A percentile compares a stretch with the other conserved stretches of the same genome.
These are phyloP conservation scores for Ophiobolus disseminans DNA, from an alignment of 2,329 filamentous ascomycete genomes.

Conservation along the genomic window DNA sequence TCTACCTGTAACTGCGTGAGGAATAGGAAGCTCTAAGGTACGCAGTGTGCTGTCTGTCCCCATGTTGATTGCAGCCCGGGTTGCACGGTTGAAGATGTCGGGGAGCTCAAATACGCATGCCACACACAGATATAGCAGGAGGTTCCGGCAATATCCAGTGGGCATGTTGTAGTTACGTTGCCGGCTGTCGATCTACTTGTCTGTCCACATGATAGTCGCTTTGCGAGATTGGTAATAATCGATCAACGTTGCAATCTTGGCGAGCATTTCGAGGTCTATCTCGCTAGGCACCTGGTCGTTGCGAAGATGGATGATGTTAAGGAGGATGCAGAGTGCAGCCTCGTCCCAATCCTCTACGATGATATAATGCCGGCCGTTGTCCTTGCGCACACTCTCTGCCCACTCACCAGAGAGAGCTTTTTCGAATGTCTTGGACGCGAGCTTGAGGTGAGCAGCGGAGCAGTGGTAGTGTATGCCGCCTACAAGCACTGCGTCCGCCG, in stretches of 20 bases:
- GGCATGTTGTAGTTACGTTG: too few species aligned
- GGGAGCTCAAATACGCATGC: too few species aligned
- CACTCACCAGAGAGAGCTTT: background rate
- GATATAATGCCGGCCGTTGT: slow-evolving; percentile 5
- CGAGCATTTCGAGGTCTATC: slow-evolving; percentile 48
- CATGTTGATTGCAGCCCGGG: too few species aligned
- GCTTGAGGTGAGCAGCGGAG: background rate
- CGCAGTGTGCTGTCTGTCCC: too few species aligned
- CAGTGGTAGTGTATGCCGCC: background rate
- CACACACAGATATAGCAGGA: too few species aligned
- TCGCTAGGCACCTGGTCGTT: slow-evolving; percentile 47
- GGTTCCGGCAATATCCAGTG: too few species aligned
- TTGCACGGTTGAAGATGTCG: too few species aligned
- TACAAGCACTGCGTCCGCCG: background rate
- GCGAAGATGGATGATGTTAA: slow-evolving; percentile 56
- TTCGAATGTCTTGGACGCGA: background rate
- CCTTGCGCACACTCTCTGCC: background rate
- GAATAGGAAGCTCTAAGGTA: too few species aligned
- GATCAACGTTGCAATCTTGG: slow-evolving; percentile 54
- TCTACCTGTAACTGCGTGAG: too few species aligned
- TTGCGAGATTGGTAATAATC: slow-evolving; percentile 49
- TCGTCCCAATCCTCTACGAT: slow-evolving; percentile 34
- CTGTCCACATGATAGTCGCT: too few species aligned
- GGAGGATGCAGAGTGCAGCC: slow-evolving; percentile 50
- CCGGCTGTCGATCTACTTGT: too few species aligned